Evolutionary conservation across 257 asterid genomes (phyloP).

Genomic region (Lycium ferocissimum): DNA sequence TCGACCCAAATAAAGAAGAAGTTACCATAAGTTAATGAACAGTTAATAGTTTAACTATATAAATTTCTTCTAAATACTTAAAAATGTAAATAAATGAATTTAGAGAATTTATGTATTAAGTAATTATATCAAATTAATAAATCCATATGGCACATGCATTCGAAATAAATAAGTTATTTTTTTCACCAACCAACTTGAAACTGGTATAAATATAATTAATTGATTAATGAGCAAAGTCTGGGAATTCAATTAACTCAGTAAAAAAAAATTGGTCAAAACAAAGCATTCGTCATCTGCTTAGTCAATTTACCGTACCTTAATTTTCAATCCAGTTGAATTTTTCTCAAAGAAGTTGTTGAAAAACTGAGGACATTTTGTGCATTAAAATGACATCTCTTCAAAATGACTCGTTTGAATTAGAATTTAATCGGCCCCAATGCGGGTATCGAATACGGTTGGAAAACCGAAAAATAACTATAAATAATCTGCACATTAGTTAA

Average conservation of each 20-base stretch:
- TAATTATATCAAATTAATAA: neutral
- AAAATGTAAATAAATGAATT: neutral
- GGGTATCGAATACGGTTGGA: too few relatives aligned
- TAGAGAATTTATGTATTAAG: neutral
- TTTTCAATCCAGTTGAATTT: neutral
- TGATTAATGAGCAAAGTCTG: neutral
- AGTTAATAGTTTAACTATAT: neutral
- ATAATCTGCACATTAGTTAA: too few relatives aligned
- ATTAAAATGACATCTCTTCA: neutral
- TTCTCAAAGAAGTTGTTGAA: neutral
- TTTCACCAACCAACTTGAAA: neutral
- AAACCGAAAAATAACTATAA: too few relatives aligned
- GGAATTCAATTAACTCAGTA: neutral
- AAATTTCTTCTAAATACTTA: neutral
- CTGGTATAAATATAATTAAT: neutral
- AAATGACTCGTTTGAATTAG: neutral
- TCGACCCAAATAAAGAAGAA: neutral
- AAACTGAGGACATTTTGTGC: neutral
- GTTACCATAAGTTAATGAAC: neutral
- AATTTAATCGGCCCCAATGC: too few relatives aligned
- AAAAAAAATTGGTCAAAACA: neutral
- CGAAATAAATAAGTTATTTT: neutral
- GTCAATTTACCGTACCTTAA: conserved; percentile 2
- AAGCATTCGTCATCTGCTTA: neutral
- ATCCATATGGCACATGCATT: neutral